Percentiles rank a stretch among this genome's conserved stretches.
Evolutionary conservation across 345 rosid genomes (phyloP).

Genomic region (Leavenworthia alabamica): DNA sequence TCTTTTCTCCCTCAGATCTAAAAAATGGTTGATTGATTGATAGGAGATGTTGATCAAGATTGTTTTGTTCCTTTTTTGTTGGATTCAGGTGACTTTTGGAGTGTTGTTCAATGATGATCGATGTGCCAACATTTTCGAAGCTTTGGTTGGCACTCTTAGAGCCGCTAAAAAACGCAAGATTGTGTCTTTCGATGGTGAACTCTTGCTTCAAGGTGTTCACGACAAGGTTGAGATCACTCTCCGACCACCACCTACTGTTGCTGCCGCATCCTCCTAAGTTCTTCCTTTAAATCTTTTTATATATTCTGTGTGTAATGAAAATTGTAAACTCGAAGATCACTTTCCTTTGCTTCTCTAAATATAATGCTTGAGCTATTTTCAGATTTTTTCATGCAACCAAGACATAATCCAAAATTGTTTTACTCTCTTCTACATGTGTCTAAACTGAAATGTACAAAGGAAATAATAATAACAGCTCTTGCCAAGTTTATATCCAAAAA

Average conservation of each 20-base stretch:
- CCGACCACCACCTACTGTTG: slow-evolving; percentile 36
- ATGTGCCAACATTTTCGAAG: slow-evolving; percentile 95
- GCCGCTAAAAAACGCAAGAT: slow-evolving; percentile 90
- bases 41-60: not conserved
- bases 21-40: not conserved
- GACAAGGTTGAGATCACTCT: slow-evolving; percentile 77
- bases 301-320: slow-evolving; percentile 1
- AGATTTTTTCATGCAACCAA: not conserved
- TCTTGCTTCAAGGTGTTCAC: slow-evolving; percentile 90
- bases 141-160: slow-evolving; percentile 83
- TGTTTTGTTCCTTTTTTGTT: not conserved
- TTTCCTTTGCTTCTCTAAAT: not conserved
- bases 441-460: not conserved
- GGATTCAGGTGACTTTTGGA: slow-evolving; percentile 74
- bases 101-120: slow-evolving; percentile 76
- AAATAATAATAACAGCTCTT: not conserved
- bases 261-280: slow-evolving; percentile 15
- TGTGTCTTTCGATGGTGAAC: slow-evolving; percentile 63
- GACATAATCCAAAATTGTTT: not conserved
- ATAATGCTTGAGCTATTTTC: not conserved
- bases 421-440: not conserved
- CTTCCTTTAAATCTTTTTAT: not conserved
- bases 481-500: not conserved
- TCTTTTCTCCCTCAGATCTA: slow-evolving; percentile 11
- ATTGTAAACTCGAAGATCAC: not conserved